Conservation (phyloP, 75 land plant genomes). For the Selaginella tamariscina region DNA sequence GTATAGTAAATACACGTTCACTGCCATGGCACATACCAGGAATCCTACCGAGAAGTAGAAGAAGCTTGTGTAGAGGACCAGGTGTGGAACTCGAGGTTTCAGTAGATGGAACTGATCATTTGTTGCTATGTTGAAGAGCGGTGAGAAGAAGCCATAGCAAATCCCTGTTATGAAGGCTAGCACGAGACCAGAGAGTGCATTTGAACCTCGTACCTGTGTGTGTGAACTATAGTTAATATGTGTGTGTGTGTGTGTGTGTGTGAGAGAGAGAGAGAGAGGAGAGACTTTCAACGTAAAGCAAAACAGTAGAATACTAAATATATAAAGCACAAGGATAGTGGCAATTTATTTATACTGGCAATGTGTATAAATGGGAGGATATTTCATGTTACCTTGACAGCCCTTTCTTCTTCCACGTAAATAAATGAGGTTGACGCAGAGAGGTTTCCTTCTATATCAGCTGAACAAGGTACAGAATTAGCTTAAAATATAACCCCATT, state of each 20-base stretch:
- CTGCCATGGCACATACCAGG: conserved; percentile 7
- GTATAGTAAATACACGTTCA: conserved; percentile 21
- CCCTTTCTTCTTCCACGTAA: neutral
- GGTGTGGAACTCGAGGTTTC: conserved; percentile 17
- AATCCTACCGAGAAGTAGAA: conserved; percentile 22
- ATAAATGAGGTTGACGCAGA: neutral
- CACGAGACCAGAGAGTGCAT: conserved; percentile 16
- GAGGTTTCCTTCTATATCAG: neutral
- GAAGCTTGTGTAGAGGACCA: conserved; percentile 19
- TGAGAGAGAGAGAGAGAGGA: too few relatives aligned
- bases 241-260: too few relatives aligned
- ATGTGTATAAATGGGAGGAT: too few relatives aligned
- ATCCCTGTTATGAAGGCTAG: conserved; percentile 23
- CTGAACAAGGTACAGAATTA: too few relatives aligned
- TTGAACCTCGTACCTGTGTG: conserved; percentile 15
- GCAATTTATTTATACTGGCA: too few relatives aligned
- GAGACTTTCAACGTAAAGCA: too few relatives aligned
- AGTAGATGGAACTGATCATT: conserved; percentile 23
- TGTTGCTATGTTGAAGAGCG: conserved; percentile 25
- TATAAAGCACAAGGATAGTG: too few relatives aligned
- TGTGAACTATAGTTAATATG: neutral
- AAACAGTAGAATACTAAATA: too few relatives aligned
- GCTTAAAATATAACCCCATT: too few relatives aligned
- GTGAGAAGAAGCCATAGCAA: conserved; percentile 27
- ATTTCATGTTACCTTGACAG: neutral